Percentiles rank a stretch among this genome's conserved stretches.
phyloP scores from a whole-genome alignment of 2,329 filamentous ascomycete species.

The Colletotrichum sp. region DNA sequence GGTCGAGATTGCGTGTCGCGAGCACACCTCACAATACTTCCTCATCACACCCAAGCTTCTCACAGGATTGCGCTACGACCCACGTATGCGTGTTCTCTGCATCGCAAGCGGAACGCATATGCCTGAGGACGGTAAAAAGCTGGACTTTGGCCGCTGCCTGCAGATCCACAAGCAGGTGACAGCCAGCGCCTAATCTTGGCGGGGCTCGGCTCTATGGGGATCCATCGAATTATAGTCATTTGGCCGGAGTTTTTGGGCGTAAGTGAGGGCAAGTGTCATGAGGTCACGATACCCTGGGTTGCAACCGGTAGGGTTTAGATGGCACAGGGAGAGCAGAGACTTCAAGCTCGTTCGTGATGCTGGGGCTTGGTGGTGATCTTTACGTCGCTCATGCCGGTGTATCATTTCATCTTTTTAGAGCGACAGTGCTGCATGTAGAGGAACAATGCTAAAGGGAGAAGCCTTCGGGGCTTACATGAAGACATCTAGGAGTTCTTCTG shows the following conservation, averaged over 20 bases:
- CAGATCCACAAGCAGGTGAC: constrained; percentile 44
- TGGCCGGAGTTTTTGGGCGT: neutral
- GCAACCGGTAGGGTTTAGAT: neutral
- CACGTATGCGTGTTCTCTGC: constrained; percentile 90
- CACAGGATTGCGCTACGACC: constrained; percentile 82
- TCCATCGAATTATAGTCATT: neutral
- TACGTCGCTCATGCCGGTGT: neutral
- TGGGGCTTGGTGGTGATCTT: neutral
- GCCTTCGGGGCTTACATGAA: neutral
- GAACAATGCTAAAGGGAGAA: neutral
- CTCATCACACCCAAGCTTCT: constrained; percentile 97
- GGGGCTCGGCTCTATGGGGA: neutral
- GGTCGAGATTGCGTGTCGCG: constrained; percentile 93
- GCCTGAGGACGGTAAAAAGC: constrained; percentile 55
- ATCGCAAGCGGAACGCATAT: constrained; percentile 88
- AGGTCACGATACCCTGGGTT: neutral
- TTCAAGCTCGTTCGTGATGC: neutral
- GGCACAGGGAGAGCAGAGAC: neutral
- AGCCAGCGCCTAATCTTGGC: constrained; percentile 29
- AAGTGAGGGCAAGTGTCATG: neutral
- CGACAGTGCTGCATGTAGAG: neutral
- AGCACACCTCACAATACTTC: constrained; percentile 87
- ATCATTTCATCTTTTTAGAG: neutral
- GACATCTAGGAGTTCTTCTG: neutral
- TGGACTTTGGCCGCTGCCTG: constrained; percentile 55